Base-by-base conservation (phyloP, 345 rosid species). In the Boechera stricta region DNA sequence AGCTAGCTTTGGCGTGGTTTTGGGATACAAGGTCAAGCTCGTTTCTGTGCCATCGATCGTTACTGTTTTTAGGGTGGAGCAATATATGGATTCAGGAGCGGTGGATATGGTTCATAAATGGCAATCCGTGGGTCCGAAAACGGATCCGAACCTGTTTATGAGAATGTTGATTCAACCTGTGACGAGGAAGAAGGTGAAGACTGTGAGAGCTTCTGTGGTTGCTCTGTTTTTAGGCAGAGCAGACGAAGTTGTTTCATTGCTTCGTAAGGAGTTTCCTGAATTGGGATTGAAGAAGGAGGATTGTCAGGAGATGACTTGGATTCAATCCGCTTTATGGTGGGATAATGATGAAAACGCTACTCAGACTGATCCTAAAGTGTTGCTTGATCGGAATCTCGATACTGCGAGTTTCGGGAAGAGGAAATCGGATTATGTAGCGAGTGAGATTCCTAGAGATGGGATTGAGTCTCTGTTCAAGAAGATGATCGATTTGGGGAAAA, bases 401-500 rank as follows among this genome's bases (percentile, higher is more conserved):
- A 13, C 79, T 0, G 82, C 83, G 0, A 32, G 53, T 35, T 85
- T 80, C 71, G 28, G 78, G 7, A 91, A 91, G 75, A 84, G 89
- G 78, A 92, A 87, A 42, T 90, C 98, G 0, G 94, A 92, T 66
- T 90, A 87, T 33, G 90, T 90, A 0, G 81, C 38, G 26, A 76
- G 62, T 0, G 88, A 83, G 10, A 86, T 92, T 41, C 38, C 80
- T 0, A 82, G 59, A 59, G 36, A 64, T 0, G 83, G 69, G 10
- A 51, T 92, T 41, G 75, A 79, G 32, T 65, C 78, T 44, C 12
- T 92, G 4, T 90, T 87, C 86, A 64, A 85, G n/a, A 83, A 65
- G 77, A 67, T 88, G 90, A 78, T 84, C 0, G 79, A 86, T 5
- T 8, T 83, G 4, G 93, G 88, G 6, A 83, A 85, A 64, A 38